A percentile compares a stretch with the other conserved stretches of the same genome.
phyloP scores from a whole-genome alignment of 176 grass and related monocot genomes.

The Zea mays region Zm-B73-REFERENCE-NAM-5.0 NC_050096.1:29129501-29130000 shows the following conservation, averaged over 20 bases:
- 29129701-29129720: background rate
- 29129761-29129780: background rate
- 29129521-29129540: no score
- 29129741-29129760: conserved; percentile 15
- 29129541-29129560: background rate
- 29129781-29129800: background rate
- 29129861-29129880: conserved; percentile 83
- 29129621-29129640: background rate
- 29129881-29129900: conserved; percentile 82
- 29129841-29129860: conserved; percentile 78
- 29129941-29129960: conserved; percentile 97
- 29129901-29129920: conserved; percentile 87
- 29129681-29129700: background rate
- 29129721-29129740: background rate
- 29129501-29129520: background rate
- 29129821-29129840: conserved; percentile 49
- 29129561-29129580: conserved; percentile 42
- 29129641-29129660: background rate
- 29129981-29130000: background rate
- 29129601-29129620: background rate
- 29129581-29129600: conserved; percentile 20
- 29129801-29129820: conserved; percentile 6
- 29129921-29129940: conserved; percentile 77
- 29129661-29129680: conserved; percentile 31
- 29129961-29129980: conserved; percentile 92